Base-by-base conservation (phyloP, 192 early-diverging fungal species). In the Anaeromyces robustus region DNA sequence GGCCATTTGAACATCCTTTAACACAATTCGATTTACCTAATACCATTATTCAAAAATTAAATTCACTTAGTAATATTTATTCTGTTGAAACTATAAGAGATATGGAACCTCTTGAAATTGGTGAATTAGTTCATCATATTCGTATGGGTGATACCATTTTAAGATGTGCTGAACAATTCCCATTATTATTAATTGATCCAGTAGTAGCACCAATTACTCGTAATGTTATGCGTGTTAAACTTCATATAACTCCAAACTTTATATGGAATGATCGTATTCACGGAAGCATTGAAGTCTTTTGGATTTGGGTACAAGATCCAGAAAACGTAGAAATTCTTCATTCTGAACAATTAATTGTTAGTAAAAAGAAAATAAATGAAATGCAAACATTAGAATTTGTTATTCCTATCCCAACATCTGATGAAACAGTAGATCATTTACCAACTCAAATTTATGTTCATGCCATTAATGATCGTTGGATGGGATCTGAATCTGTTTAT, bases 401-500 rank as follows among this genome's bases (percentile, higher is more conserved):
- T 0, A 93, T 99, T 77, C 96, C 97, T 0, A 86, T 99, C 26
- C 92, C 94, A 16, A 79, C 81, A 14, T 86, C 88, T 1, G 29
- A 78, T 7, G 83, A 85, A 2, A 90, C 88, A 2, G 78, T 78
- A 2, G 96, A 97, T 84, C 95, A 95, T 29, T 87, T 97, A 52
- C 96, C 96, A 28, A 84, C 94, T 31, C 95, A 98, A 84, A 92
- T 98, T 30, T 97, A 89, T 86, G 90, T 99, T 29, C 92, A 94
- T n/a, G 95, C 95, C 0, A 88, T 97, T 5, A 97, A 96, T 1
- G 98, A 99, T 87, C 89, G 92, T 41, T 99, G 98, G 98, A 84
- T 99, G 34, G 95, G 96, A 29, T 89, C 96, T 3, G 96, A 98
- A 83, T 92, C 92, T 0, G 89, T 94, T 28, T 85, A 93, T 12